These are phyloP conservation scores for Plasmopara halstedii DNA, from an alignment of 352 stramenopile genomes.

Conservation along the genomic window DNA sequence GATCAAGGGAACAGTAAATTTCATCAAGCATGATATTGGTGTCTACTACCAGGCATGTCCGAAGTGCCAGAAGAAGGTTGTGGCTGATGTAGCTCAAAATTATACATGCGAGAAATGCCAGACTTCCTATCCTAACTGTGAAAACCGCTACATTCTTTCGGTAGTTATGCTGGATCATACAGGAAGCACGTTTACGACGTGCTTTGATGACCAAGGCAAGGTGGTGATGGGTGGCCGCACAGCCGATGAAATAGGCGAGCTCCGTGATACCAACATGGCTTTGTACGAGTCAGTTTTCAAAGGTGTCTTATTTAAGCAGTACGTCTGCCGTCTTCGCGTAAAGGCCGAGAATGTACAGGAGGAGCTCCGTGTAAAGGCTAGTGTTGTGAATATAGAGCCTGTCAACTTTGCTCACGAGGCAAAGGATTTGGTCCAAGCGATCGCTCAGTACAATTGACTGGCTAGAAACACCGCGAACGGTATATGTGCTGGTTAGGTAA, in stretches of 20 bases:
- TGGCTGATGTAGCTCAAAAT: slow-evolving; percentile 90
- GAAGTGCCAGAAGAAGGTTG: slow-evolving; percentile 89
- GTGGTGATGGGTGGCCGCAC: slow-evolving; percentile 86
- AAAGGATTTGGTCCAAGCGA: slow-evolving; percentile 89
- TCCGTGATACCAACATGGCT: slow-evolving; percentile 77
- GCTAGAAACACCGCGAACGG: not conserved
- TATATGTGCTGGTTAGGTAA: no score
- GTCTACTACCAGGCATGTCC: slow-evolving; percentile 84
- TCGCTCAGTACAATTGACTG: slow-evolving; percentile 78
- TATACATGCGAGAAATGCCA: slow-evolving; percentile 97
- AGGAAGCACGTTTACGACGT: slow-evolving; percentile 91
- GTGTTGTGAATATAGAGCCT: slow-evolving; percentile 85
- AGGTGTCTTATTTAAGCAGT: slow-evolving; percentile 88
- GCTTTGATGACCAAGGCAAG: slow-evolving; percentile 96
- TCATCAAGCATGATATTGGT: slow-evolving; percentile 93
- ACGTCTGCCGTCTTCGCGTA: slow-evolving; percentile 82
- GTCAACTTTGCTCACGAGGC: slow-evolving; percentile 93
- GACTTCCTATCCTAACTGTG: slow-evolving; percentile 89
- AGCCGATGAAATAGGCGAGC: slow-evolving; percentile 89
- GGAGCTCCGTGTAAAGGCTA: slow-evolving; percentile 91
- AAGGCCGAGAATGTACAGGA: slow-evolving; percentile 97
- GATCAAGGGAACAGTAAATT: slow-evolving; percentile 95
- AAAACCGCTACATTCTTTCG: slow-evolving; percentile 95
- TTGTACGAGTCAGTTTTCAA: slow-evolving; percentile 92
- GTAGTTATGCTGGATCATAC: slow-evolving; percentile 91